Percentiles rank a stretch among this genome's conserved stretches.
Evolutionary conservation across 352 stramenopile species (phyloP).

Genomic region (Detonula confervacea): DNA sequence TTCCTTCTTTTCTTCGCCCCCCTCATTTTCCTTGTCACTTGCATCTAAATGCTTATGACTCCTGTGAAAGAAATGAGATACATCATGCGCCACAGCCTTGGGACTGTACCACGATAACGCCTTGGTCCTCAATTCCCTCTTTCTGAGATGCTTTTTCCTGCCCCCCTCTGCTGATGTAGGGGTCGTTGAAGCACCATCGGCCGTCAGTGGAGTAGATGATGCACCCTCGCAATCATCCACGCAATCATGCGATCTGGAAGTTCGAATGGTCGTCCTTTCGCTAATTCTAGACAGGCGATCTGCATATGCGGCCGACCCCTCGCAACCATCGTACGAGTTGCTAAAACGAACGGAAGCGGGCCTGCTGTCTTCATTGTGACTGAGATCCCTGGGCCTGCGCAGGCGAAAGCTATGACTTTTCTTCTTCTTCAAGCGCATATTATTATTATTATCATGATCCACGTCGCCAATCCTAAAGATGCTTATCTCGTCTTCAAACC

Average conservation of each 20-base stretch:
- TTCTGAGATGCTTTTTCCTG: constrained; percentile 1
- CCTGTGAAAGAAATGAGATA: constrained; percentile 21
- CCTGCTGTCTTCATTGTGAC: neutral
- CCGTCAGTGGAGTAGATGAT: neutral
- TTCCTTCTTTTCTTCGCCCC: neutral
- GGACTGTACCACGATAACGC: constrained; percentile 9
- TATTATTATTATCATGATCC: constrained; percentile 12
- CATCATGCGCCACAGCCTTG: constrained; percentile 6
- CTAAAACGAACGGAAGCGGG: neutral
- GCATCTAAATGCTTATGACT: constrained; percentile 9
- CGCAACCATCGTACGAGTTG: constrained; percentile 7
- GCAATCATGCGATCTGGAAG: constrained; percentile 3
- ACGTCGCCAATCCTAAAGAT: neutral
- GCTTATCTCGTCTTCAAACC: neutral
- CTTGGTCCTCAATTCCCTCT: neutral
- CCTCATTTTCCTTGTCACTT: too few species aligned
- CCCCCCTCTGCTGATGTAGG: too few species aligned
- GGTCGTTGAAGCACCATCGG: too few species aligned
- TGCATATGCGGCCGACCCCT: neutral
- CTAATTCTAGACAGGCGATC: neutral
- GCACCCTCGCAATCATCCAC: neutral
- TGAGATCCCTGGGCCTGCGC: neutral
- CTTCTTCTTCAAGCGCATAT: neutral
- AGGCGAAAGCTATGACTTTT: constrained; percentile 7
- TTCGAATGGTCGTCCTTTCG: neutral